A percentile compares a stretch with the other conserved stretches of the same genome.
Evolutionary conservation across 768 basidiomycete species (phyloP).

Genomic region (Pulveroboletus sp.): DNA sequence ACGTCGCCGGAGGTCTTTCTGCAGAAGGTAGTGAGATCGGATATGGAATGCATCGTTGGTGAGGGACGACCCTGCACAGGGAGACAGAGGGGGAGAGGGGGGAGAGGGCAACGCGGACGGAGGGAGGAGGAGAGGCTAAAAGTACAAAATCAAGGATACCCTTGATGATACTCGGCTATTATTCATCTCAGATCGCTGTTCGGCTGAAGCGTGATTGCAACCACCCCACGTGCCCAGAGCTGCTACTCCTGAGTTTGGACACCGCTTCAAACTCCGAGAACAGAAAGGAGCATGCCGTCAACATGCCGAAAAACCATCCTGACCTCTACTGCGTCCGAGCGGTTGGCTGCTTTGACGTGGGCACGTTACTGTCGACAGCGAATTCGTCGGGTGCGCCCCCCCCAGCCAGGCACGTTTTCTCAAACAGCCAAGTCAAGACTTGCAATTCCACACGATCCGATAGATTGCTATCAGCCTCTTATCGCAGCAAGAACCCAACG

Average conservation of each 20-base stretch:
- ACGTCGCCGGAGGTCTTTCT: constrained; percentile 81
- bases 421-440: no score
- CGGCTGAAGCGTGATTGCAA: constrained; percentile 19
- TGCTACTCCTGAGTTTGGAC: constrained; percentile 6
- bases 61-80: background rate
- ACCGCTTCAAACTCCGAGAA: constrained; percentile 15
- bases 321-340: background rate
- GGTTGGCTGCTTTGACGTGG: no score
- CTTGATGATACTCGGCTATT: constrained; percentile 11
- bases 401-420: constrained; percentile 1
- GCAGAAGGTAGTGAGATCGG: constrained; percentile 84
- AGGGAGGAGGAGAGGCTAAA: constrained; percentile 17
- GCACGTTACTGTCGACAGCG: background rate
- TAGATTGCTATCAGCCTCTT: constrained; percentile 19
- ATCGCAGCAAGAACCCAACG: constrained; percentile 16
- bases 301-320: background rate
- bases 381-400: background rate
- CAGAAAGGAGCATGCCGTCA: constrained; percentile 8
- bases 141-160: constrained; percentile 8
- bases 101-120: constrained; percentile 11
- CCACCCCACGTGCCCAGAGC: constrained; percentile 16
- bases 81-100: background rate
- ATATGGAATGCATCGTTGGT: constrained; percentile 66
- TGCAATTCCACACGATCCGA: background rate
- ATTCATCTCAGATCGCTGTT: constrained; percentile 27